Evolutionary conservation across 805 yeast species (phyloP).

Genomic region (Kazachstania viticola): DNA sequence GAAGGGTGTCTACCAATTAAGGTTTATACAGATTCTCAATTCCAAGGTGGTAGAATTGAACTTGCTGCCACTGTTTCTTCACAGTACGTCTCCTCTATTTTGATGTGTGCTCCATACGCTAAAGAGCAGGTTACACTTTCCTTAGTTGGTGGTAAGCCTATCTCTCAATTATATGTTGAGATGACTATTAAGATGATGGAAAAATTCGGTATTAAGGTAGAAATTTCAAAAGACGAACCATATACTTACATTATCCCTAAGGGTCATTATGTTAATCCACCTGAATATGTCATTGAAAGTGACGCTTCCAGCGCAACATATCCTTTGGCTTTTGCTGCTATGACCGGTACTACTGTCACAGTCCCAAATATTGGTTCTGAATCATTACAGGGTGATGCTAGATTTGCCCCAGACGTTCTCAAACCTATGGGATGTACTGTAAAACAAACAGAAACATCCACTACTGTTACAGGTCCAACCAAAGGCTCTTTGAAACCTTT

Average conservation of each 20-base stretch:
- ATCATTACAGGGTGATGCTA: constrained; percentile 94
- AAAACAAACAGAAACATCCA: constrained; percentile 68
- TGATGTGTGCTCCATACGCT: constrained; percentile 98
- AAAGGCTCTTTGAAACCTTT: constrained; percentile 58
- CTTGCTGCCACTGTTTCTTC: constrained; percentile 94
- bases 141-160: constrained; percentile 92
- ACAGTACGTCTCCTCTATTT: constrained; percentile 89
- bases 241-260: constrained; percentile 86
- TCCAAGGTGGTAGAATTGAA: constrained; percentile 86
- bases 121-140: constrained; percentile 74
- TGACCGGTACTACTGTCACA: constrained; percentile 86
- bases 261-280: constrained; percentile 70
- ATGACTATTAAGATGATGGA: constrained; percentile 97
- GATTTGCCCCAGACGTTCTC: constrained; percentile 88
- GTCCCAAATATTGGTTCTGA: constrained; percentile 88
- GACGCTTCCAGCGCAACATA: constrained; percentile 98
- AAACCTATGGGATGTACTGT: constrained; percentile 93
- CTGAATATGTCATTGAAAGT: constrained; percentile 80
- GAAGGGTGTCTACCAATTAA: constrained; percentile 80
- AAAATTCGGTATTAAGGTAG: constrained; percentile 72
- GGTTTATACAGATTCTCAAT: constrained; percentile 55
- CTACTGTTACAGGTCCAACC: constrained; percentile 87
- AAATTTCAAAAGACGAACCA: constrained; percentile 54
- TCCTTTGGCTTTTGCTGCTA: constrained; percentile 93
- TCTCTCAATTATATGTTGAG: constrained; percentile 88